Conservation (phyloP, 1,284 basidiomycete species). For the Ceratobasidium sp. region DNA sequence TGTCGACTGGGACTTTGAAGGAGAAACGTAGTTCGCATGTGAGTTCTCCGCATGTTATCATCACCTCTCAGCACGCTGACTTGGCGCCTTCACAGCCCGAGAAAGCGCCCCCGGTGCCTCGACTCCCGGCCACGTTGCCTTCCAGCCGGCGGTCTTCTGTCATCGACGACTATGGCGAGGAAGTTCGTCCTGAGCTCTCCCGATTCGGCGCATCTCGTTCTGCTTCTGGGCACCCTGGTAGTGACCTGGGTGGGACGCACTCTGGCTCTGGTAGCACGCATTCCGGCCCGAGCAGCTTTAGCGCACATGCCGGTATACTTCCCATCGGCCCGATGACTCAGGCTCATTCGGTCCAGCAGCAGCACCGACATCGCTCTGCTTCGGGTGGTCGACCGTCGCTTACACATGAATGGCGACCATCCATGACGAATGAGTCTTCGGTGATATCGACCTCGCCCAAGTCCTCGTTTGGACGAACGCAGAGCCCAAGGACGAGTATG, state of each 20-base stretch:
- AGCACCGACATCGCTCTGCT: background rate
- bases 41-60: background rate
- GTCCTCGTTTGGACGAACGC: constrained; percentile 33
- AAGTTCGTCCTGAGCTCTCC: constrained; percentile 10
- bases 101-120: constrained; percentile 35
- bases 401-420: constrained; percentile 10
- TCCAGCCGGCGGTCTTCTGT: constrained; percentile 32
- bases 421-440: constrained; percentile 32
- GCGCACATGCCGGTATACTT: background rate
- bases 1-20: constrained; percentile 45
- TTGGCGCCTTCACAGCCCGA: constrained; percentile 10
- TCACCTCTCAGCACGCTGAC: background rate
- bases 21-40: constrained; percentile 36
- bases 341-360: background rate
- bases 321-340: background rate
- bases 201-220: constrained; percentile 34
- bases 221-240: constrained; percentile 8
- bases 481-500: constrained; percentile 35
- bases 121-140: constrained; percentile 14
- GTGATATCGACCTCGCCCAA: constrained; percentile 16
- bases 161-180: constrained; percentile 26
- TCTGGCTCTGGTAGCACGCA: background rate
- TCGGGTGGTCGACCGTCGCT: constrained; percentile 5
- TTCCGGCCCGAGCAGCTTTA: constrained; percentile 10
- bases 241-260: background rate